Conservation (phyloP, 768 basidiomycete species). For the Russula sp. region DNA sequence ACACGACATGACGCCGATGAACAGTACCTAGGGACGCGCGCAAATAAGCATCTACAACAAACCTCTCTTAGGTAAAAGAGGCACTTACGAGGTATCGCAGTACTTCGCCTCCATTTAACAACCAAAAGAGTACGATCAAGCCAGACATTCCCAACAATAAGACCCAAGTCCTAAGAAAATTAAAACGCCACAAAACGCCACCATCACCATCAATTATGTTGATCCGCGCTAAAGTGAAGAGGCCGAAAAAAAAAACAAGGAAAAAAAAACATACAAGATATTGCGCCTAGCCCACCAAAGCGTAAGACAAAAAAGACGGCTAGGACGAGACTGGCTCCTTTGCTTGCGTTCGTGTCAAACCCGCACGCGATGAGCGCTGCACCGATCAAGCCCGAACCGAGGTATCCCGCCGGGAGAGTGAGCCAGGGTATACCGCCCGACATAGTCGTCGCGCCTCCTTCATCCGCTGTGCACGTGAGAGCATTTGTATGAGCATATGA, state of each 20-base stretch:
- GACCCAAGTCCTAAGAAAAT: constrained; percentile 65
- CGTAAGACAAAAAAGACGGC: constrained; percentile 81
- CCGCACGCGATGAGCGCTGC: constrained; percentile 84
- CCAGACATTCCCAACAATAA: constrained; percentile 78
- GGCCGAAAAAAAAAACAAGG: no score
- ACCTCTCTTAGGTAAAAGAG: background rate
- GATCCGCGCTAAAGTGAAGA: background rate
- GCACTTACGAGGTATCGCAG: constrained; percentile 67
- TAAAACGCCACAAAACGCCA: background rate
- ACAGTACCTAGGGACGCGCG: constrained; percentile 52
- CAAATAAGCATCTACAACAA: background rate
- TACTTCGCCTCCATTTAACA: constrained; percentile 68
- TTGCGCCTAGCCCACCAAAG: constrained; percentile 85
- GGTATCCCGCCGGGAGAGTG: constrained; percentile 82
- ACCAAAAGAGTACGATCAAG: constrained; percentile 80
- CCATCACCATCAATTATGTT: background rate
- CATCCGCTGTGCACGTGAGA: constrained; percentile 56
- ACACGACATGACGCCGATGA: constrained; percentile 85
- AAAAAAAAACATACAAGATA: constrained; percentile 52
- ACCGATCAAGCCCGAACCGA: constrained; percentile 83
- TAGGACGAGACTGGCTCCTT: constrained; percentile 74
- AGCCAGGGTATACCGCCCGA: constrained; percentile 79
- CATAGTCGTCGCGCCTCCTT: constrained; percentile 86
- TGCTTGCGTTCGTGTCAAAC: constrained; percentile 86
- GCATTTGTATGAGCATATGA: no score